phyloP scores from a whole-genome alignment of 2,329 filamentous ascomycete species.

The Beauveria sp. region DNA sequence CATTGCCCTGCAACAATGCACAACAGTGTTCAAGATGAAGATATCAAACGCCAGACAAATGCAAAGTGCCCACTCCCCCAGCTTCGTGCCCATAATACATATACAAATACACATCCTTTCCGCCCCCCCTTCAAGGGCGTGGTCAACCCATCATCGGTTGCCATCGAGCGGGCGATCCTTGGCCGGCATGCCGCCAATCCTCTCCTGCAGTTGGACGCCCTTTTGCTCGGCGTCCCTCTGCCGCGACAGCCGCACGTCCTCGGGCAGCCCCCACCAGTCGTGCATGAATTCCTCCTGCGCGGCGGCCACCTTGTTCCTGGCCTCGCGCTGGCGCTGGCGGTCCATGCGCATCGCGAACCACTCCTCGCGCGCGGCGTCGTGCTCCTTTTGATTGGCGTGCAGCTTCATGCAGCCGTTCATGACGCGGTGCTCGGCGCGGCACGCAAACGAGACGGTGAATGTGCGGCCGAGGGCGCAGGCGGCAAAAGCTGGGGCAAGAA shows the following conservation, averaged over 20 bases:
- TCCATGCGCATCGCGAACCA: slow-evolving; percentile 80
- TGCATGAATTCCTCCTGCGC: slow-evolving; percentile 59
- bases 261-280: slow-evolving; percentile 60
- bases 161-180: slow-evolving; percentile 25
- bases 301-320: slow-evolving; percentile 49
- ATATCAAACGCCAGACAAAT: slow-evolving; percentile 12
- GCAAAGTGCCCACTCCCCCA: slow-evolving; percentile 1
- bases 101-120: background rate
- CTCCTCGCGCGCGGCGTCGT: slow-evolving; percentile 84
- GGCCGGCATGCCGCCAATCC: slow-evolving; percentile 46
- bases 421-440: slow-evolving; percentile 65
- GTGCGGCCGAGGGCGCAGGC: slow-evolving; percentile 82
- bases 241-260: slow-evolving; percentile 44
- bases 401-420: slow-evolving; percentile 95
- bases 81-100: slow-evolving; percentile 7
- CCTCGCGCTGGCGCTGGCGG: slow-evolving; percentile 59
- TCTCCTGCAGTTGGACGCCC: slow-evolving; percentile 35
- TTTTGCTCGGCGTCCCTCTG: slow-evolving; percentile 46
- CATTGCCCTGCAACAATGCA: background rate
- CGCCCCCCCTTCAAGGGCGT: background rate
- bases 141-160: background rate
- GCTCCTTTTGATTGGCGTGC: slow-evolving; percentile 75
- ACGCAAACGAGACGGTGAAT: slow-evolving; percentile 80
- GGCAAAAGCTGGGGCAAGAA: slow-evolving; percentile 65
- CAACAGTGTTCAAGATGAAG: background rate